A percentile compares a stretch with the other conserved stretches of the same genome.
phyloP scores from a whole-genome alignment of 2,329 filamentous ascomycete genomes.

The Exophiala aquamarina region DNA sequence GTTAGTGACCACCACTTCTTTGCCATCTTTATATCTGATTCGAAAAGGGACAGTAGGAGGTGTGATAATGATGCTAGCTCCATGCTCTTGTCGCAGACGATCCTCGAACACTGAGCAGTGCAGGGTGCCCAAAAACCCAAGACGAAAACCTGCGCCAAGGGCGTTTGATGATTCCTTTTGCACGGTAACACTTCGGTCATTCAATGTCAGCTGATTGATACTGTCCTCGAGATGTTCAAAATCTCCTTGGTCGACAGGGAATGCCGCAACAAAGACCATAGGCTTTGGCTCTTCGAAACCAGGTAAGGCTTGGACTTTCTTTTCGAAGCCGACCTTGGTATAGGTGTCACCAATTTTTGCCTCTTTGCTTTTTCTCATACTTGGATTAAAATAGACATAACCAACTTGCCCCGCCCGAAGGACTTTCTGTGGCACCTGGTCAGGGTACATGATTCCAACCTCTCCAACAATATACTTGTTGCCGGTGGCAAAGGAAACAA shows the following conservation, averaged over 20 bases:
- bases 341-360: conserved; percentile 96
- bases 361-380: conserved; percentile 95
- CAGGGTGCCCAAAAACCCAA: conserved; percentile 93
- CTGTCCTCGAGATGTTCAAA: conserved; percentile 87
- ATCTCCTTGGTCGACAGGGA: conserved; percentile 86
- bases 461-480: conserved; percentile 92
- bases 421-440: conserved; percentile 75
- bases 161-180: conserved; percentile 95
- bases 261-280: conserved; percentile 98
- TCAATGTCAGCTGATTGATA: conserved; percentile 88
- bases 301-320: conserved; percentile 73
- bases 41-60: conserved; percentile 93
- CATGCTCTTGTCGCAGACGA: conserved; percentile 88
- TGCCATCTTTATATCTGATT: conserved; percentile 75
- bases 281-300: conserved; percentile 97
- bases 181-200: conserved; percentile 90
- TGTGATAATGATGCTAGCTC: conserved; percentile 92
- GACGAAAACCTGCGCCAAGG: conserved; percentile 85
- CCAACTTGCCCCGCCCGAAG: conserved; percentile 92
- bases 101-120: conserved; percentile 99
- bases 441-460: conserved; percentile 93
- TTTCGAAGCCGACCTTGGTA: conserved; percentile 76
- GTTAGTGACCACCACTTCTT: conserved; percentile 76
- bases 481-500: conserved; percentile 86
- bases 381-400: conserved; percentile 95